Percentiles rank a stretch among this genome's conserved stretches.
Evolutionary conservation across 2,329 filamentous ascomycete species (phyloP).

Genomic region (Aspergillus puulaauensis): DNA sequence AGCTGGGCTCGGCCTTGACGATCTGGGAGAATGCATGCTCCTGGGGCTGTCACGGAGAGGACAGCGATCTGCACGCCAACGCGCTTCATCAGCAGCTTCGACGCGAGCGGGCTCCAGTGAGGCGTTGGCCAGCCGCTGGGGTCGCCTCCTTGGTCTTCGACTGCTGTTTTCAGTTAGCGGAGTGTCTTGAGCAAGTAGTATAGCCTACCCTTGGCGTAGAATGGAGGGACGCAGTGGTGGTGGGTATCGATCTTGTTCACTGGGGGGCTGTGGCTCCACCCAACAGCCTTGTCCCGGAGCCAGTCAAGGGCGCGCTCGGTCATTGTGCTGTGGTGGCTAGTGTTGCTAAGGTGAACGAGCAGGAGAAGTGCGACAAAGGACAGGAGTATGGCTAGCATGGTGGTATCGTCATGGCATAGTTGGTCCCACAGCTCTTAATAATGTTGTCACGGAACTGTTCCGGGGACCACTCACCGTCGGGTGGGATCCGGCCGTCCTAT

Average conservation of each 20-base stretch:
- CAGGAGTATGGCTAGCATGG: background rate
- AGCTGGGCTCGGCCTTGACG: background rate
- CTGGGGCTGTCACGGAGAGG: slow-evolving; percentile 9
- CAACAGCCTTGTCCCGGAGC: slow-evolving; percentile 19
- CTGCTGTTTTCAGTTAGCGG: slow-evolving; percentile 5
- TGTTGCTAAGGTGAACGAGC: background rate
- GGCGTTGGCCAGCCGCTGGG: slow-evolving; percentile 25
- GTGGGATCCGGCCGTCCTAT: too few relatives aligned
- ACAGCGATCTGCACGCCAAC: slow-evolving; percentile 6
- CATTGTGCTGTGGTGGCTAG: background rate
- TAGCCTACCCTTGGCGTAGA: slow-evolving; percentile 22
- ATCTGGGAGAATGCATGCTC: slow-evolving; percentile 8
- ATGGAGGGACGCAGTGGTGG: slow-evolving; percentile 24
- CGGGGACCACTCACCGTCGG: too few relatives aligned
- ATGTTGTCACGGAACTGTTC: too few relatives aligned
- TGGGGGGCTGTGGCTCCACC: slow-evolving; percentile 18
- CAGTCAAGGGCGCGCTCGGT: slow-evolving; percentile 13
- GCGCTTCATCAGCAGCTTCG: slow-evolving; percentile 21
- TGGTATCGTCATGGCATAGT: too few relatives aligned
- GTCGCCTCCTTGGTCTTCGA: slow-evolving; percentile 21
- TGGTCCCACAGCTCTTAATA: too few relatives aligned
- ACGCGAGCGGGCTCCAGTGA: slow-evolving; percentile 12
- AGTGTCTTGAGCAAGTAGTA: background rate
- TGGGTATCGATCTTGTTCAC: slow-evolving; percentile 27
- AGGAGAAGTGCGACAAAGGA: background rate